These are phyloP conservation scores for Rhododendron mucronatum DNA, from an alignment of 148 eudicot genomes.

Conservation along the genomic window DNA sequence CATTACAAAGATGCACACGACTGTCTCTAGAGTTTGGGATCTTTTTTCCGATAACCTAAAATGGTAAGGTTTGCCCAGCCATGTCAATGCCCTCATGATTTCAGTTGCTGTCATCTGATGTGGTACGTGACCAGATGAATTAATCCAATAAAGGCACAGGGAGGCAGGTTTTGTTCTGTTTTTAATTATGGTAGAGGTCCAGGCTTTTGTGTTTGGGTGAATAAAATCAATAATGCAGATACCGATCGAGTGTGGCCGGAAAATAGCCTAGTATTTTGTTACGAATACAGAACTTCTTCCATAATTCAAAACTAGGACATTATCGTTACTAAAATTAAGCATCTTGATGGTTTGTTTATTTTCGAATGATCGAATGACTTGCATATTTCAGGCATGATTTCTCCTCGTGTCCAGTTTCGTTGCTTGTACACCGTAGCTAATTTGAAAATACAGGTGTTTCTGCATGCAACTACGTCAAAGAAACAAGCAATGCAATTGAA, in stretches of 20 bases:
- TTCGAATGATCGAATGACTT: neutral
- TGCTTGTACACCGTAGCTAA: neutral
- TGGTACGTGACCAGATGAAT: neutral
- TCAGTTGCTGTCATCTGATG: neutral
- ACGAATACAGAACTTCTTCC: neutral
- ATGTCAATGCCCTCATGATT: neutral
- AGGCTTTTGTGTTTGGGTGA: neutral
- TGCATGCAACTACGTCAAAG: conserved; percentile 90
- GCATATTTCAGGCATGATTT: neutral
- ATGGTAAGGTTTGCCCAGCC: neutral
- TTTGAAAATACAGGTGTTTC: conserved; percentile 49
- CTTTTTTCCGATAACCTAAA: no score
- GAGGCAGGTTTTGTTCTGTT: neutral
- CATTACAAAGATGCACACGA: neutral
- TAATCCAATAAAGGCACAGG: neutral
- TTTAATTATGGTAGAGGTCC: neutral
- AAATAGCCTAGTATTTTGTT: neutral
- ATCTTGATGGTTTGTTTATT: neutral
- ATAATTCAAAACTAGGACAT: neutral
- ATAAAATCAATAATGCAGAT: neutral
- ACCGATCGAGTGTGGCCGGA: neutral
- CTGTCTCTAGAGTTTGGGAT: neutral
- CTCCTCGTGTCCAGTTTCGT: neutral
- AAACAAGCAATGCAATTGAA: conserved; percentile 90
- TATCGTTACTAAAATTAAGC: neutral